Evolutionary conservation across 495 filamentous ascomycete genomes (phyloP), one percentile per base, ranked within the genome.

Genomic region (Lophiotrema nucula): DNA sequence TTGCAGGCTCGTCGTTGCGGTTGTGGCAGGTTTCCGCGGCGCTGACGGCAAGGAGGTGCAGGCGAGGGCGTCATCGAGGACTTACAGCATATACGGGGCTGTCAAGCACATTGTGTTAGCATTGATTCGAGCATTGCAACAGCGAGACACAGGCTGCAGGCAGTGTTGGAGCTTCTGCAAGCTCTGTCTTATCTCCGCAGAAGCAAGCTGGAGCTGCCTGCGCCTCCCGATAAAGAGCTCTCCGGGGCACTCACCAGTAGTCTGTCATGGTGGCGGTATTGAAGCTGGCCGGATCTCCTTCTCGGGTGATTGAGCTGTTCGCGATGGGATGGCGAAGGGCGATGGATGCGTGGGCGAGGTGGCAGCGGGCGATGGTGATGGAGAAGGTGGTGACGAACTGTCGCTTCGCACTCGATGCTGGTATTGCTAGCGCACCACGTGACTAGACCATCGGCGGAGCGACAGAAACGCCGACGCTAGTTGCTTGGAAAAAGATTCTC

Each of bases 81-180:
- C 92, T 88, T 78, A 98, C 93, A 80, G 93, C 92, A 82, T 98
- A 98, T 66, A 96, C 92, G 77, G 93, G 93, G 79, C 93, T 98
- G 68, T 65, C 67, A 15, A 65, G 47, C 62, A 48, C 42, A 31
- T 37, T 46, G 0, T 51, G 66, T 85, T 73, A 83, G 79, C 72
- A 49, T 11, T 16, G 4, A 47, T 53, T n/a, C 41, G n/a, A 35
- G 8, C n/a, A 8, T 8, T 35, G 8, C 8, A 35, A n/a, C 8
- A n/a, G 31, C 8, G 31, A 8, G 31, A 35, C 8, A n/a, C 31
- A 8, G 8, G 8, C 8, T 8, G 31, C 8, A 21, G 19, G 39
- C 39, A 6, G 11, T 13, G 19, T 43, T 8, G 39, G 11, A 43
- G 18, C 39, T 43, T 19, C 37, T 45, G 51, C 45, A 51, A 64